A percentile compares a stretch with the other conserved stretches of the same genome.
phyloP scores from a whole-genome alignment of 2,329 filamentous ascomycete genomes.

The Beauveria sp. region DNA sequence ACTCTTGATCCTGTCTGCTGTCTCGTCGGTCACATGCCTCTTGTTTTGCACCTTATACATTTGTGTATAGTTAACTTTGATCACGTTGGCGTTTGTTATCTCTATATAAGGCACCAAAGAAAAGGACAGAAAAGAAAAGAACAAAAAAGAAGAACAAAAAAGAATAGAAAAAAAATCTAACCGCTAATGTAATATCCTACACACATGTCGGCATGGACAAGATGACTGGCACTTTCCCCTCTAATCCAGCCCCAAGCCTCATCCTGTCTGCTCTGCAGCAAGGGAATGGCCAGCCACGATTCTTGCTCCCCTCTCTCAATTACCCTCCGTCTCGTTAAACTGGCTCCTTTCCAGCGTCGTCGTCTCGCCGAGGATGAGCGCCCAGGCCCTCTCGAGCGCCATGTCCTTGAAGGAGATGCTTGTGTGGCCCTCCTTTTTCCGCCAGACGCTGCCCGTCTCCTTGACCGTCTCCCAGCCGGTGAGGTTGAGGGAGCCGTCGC shows the following conservation, averaged over 20 bases:
- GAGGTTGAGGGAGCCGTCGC: neutral
- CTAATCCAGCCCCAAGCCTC: too few relatives aligned
- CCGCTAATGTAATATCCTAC: neutral
- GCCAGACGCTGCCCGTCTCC: conserved; percentile 8
- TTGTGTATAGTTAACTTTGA: too few relatives aligned
- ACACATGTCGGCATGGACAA: neutral
- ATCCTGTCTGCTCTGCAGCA: too few relatives aligned
- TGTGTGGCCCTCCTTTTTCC: neutral
- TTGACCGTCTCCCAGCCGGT: conserved; percentile 4
- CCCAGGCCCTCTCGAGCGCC: conserved; percentile 7
- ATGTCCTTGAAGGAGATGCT: conserved; percentile 6
- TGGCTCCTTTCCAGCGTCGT: neutral
- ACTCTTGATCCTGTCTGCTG: neutral
- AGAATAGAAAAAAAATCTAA: neutral
- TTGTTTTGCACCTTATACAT: too few relatives aligned
- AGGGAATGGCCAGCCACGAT: neutral
- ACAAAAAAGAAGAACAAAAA: neutral
- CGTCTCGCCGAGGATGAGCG: neutral
- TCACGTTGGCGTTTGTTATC: too few relatives aligned
- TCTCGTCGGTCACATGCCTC: neutral
- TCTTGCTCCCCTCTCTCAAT: neutral
- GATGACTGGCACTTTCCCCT: too few relatives aligned
- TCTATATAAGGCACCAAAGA: neutral
- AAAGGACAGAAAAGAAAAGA: neutral
- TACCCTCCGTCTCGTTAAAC: conserved; percentile 1